Evolutionary conservation across 176 grass and related monocot genomes (phyloP), one percentile per base, ranked within the genome.

Genomic region (Oryza meyeriana): DNA sequence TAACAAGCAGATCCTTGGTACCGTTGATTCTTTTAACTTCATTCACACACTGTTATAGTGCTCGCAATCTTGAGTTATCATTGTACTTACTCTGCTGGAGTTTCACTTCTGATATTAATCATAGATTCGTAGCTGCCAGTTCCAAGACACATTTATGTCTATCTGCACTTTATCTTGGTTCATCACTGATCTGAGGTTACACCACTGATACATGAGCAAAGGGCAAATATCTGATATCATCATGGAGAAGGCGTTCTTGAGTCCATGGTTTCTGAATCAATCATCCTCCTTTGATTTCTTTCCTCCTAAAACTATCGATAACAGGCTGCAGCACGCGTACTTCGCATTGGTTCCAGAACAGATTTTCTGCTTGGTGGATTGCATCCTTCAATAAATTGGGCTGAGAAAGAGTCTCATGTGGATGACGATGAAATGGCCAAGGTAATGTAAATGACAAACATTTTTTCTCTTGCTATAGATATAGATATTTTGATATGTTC

Each of bases 321-420:
- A 91, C 91, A 97, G 94, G 94, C 86, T 45, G 94, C 94, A 9
- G 88, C 94, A 83, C 84, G 86, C 66, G 88, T 90, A 77, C 55
- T 89, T 63, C 88, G 91, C 63, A 35, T 89, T 18, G 86, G 88
- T 69, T 97, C 91, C 52, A 93, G 92, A 69, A 64, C 84, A 70
- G 91, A 97, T 81, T 97, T 97, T 85, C 68, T 87, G 78, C 88
- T 97, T 80, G 86, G 83, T 80, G 86, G 78, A 88, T 89, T 93
- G 81, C 94, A 89, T 87, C 94, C 91, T 41, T 68, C 80, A 41
- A 87, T 97, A 85, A 92, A 93, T 69, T 97, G 94, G 94, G 88
- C 87, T 91, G 88, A 93, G 61, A 89, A 83, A 62, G 88, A 87
- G n/a, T 83, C 94, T 80, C 70, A 87, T 83, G 42, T 85, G 47